phyloP scores from a whole-genome alignment of 306 rosid genomes.

The Parietaria judaica region DNA sequence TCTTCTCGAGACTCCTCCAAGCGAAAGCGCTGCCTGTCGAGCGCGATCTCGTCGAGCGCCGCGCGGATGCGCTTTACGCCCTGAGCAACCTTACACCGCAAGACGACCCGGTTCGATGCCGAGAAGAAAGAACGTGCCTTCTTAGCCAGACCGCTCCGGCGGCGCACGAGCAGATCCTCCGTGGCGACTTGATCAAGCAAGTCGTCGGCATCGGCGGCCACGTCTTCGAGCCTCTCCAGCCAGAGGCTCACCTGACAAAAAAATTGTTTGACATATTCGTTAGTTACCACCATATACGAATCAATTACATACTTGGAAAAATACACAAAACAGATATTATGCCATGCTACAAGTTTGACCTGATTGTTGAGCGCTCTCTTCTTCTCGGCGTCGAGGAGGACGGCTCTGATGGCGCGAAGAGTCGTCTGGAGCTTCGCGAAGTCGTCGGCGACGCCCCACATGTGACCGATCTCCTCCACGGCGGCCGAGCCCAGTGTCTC shows the following conservation, averaged over 20 bases:
- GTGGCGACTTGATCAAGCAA: not conserved
- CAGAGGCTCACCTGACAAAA: not conserved
- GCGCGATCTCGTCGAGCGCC: too few species aligned
- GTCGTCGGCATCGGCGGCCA: not conserved
- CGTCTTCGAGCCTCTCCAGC: not conserved
- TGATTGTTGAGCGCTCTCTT: not conserved
- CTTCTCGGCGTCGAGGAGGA: not conserved
- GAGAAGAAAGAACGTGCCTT: not conserved
- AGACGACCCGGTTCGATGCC: too few species aligned
- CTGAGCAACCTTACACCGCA: too few species aligned
- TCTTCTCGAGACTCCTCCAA: not conserved
- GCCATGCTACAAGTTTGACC: not conserved
- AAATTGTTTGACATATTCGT: too few species aligned
- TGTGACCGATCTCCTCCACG: not conserved
- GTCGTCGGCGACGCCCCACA: not conserved
- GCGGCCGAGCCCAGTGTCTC: not conserved
- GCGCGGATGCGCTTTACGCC: too few species aligned
- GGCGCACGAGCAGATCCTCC: too few species aligned
- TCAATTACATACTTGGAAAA: too few species aligned
- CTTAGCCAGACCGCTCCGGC: not conserved
- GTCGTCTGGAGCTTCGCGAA: not conserved
- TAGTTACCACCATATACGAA: too few species aligned
- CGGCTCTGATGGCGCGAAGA: not conserved
- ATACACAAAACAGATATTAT: too few species aligned
- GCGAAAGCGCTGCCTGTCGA: too few species aligned